A percentile compares a stretch with the other conserved stretches of the same genome.
These are phyloP conservation scores for Psilocybe cubensis DNA, from an alignment of 768 basidiomycete species.

Conservation along the genomic window DNA sequence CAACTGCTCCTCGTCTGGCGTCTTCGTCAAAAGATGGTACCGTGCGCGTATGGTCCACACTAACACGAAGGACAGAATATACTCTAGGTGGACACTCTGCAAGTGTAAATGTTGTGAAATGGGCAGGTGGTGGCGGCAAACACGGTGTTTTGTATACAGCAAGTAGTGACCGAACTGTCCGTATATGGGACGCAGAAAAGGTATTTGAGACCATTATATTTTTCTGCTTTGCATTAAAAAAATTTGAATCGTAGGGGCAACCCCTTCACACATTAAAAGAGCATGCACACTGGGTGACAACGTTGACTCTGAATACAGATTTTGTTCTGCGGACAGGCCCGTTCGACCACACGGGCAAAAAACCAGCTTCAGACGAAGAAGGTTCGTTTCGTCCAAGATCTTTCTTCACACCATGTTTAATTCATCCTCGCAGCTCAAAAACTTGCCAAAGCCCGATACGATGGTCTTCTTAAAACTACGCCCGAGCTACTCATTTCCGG, in stretches of 20 bases:
- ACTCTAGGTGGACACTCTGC: slow-evolving; percentile 93
- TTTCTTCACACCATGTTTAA: slow-evolving; percentile 1
- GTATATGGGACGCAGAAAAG: slow-evolving; percentile 88
- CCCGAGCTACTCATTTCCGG: slow-evolving; percentile 93
- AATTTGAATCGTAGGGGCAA: slow-evolving; percentile 59
- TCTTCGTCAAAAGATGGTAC: slow-evolving; percentile 97
- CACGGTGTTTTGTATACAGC: slow-evolving; percentile 91
- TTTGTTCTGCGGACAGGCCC: slow-evolving; percentile 94
- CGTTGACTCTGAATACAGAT: slow-evolving; percentile 93
- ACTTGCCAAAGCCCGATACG: slow-evolving; percentile 79
- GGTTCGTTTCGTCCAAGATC: slow-evolving; percentile 44
- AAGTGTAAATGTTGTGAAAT: slow-evolving; percentile 92
- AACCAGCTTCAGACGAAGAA: slow-evolving; percentile 79
- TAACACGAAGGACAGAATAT: slow-evolving; percentile 74
- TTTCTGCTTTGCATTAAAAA: not conserved
- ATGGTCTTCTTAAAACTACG: slow-evolving; percentile 58
- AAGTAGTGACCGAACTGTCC: slow-evolving; percentile 91
- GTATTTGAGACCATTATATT: slow-evolving; percentile 40
- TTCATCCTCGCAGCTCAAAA: slow-evolving; percentile 58
- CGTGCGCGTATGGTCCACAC: slow-evolving; percentile 90
- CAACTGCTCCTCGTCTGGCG: slow-evolving; percentile 80
- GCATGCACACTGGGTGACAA: slow-evolving; percentile 99
- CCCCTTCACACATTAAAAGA: slow-evolving; percentile 86
- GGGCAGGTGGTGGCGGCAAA: slow-evolving; percentile 83
- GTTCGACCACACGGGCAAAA: slow-evolving; percentile 86